Evolutionary conservation across 352 stramenopile species (phyloP), one percentile per base, ranked within the genome.

Genomic region (Globisporangium perplexum): DNA sequence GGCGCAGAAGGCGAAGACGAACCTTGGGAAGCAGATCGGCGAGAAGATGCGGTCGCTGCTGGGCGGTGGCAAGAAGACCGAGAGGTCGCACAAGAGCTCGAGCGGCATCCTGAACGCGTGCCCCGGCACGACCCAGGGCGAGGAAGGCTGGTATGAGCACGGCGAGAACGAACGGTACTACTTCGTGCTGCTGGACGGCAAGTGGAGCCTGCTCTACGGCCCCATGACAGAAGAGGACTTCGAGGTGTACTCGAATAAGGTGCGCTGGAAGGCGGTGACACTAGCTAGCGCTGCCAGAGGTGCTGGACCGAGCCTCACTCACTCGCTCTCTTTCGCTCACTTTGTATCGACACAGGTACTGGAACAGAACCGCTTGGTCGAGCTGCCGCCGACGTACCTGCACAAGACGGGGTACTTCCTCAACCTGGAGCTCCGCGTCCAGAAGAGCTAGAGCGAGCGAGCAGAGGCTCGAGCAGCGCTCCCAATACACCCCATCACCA

Each of bases 111-210:
- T 93, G 23, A 93, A 91, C 53, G 80, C 83, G 7, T 93, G 83
- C 59, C 55, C 75, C 7, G 79, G 81, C 33, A 93, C 83, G 18
- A 66, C 82, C 14, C 83, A 93, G 63, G 83, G 83, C 45, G 83
- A 93, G 42, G 83, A 93, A 71, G 83, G 83, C 17, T 93, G 83
- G 83, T 93, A 93, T 63, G 81, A 93, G 57, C 83, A 93, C 55
- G 83, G 83, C 35, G 83, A 91, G 63, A 88, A 88, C 44, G 83
- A 92, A 60, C 80, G 83, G 39, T 93, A 93, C 61, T 93, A 93
- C 63, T 93, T 93, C 55, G 63, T 90, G 18, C 69, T 91, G 20
- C 46, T 90, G 35, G 80, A 93, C 50, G 68, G 72, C 62, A 93
- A 91, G 65, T 93, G 83, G 83, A 90, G 75, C 68, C 66, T 93